phyloP scores from a whole-genome alignment of 1,284 basidiomycete species.

The Phellinidium pouzarii region DNA sequence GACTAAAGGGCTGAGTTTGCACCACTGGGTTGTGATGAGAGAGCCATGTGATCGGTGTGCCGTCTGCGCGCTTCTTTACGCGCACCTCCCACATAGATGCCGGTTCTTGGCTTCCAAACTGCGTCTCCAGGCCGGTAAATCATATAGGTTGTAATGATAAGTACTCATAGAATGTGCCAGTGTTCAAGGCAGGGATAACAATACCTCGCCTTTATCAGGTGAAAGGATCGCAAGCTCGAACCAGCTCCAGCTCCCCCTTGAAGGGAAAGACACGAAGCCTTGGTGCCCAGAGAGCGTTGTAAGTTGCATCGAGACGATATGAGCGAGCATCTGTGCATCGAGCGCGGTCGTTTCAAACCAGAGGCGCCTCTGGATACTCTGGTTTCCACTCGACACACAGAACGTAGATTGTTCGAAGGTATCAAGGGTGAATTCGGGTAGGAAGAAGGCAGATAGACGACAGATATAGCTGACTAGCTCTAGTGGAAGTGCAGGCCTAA shows the following conservation, averaged over 20 bases:
- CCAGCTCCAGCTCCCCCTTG: conserved; percentile 17
- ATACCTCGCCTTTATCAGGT: background rate
- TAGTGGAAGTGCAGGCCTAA: too few species aligned
- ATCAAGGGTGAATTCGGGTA: too few species aligned
- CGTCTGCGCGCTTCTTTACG: conserved; percentile 1
- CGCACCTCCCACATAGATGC: background rate
- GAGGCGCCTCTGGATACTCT: background rate
- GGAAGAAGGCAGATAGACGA: too few species aligned
- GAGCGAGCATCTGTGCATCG: background rate
- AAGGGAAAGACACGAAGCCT: conserved; percentile 14
- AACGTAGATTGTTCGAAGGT: too few species aligned
- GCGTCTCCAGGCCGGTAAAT: too few species aligned
- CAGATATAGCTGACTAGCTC: too few species aligned
- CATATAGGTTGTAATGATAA: too few species aligned
- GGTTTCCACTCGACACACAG: too few species aligned
- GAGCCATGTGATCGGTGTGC: background rate
- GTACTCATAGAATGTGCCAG: too few species aligned
- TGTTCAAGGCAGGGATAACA: too few species aligned
- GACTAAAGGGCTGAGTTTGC: background rate
- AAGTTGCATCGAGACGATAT: conserved; percentile 7
- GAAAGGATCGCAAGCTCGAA: conserved; percentile 17
- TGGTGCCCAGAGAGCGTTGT: conserved; percentile 17
- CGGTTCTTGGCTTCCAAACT: too few species aligned
- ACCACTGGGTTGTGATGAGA: background rate
- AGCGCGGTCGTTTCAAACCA: conserved; percentile 16